Percentiles rank a stretch among this genome's conserved stretches.
Conservation (phyloP, 129 eudicot species). For the Logfia minima region DNA sequence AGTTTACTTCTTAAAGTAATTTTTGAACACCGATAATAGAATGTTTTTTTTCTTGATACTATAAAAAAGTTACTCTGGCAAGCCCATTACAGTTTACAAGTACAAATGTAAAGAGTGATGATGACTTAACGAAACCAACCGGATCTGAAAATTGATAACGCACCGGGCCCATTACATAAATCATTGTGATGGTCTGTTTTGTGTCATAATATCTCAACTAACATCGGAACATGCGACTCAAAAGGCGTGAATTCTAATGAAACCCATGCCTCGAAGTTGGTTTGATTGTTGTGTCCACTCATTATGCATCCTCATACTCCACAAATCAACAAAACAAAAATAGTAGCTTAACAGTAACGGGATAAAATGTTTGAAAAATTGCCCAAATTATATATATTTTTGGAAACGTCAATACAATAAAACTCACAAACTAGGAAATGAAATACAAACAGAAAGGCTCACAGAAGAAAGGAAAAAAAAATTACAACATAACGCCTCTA, state of each 20-base stretch:
- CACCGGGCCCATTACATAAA: constrained; percentile 13
- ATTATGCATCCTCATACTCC: not conserved
- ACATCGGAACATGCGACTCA: constrained; percentile 7
- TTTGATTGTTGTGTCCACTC: not conserved
- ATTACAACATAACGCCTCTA: too few relatives aligned
- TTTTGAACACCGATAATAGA: not conserved
- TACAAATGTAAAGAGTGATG: not conserved
- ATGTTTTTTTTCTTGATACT: not conserved
- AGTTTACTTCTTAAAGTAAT: too few relatives aligned
- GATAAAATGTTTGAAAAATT: too few relatives aligned
- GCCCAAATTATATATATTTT: too few relatives aligned
- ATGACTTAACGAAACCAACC: constrained; percentile 14
- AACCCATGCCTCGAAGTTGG: not conserved
- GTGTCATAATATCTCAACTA: constrained; percentile 4
- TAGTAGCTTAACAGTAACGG: too few relatives aligned
- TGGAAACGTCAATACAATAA: too few relatives aligned
- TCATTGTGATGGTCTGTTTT: not conserved
- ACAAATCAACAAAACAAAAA: too few relatives aligned
- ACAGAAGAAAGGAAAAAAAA: too few relatives aligned
- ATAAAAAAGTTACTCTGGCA: not conserved
- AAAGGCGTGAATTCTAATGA: not conserved
- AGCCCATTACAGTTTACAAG: not conserved
- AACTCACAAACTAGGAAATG: too few relatives aligned
- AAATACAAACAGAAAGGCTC: too few relatives aligned
- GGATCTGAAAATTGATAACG: not conserved